Conservation (phyloP, 495 filamentous ascomycete genomes). For the Penicillium daleae region DNA sequence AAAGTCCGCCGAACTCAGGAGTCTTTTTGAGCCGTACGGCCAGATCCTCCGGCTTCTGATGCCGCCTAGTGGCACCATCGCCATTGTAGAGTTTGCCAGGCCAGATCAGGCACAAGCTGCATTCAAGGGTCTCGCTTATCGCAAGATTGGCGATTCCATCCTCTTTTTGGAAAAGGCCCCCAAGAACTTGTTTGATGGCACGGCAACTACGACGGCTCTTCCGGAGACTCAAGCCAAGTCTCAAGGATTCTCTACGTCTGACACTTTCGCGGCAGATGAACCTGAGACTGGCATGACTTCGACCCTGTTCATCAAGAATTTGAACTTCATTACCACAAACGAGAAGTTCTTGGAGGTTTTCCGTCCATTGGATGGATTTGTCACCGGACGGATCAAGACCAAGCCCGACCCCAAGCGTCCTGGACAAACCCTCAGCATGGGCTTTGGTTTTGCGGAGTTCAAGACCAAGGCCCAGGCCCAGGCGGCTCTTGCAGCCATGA, state of each 20-base stretch:
- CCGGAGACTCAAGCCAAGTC: constrained; percentile 45
- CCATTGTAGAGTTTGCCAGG: constrained; percentile 84
- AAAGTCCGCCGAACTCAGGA: constrained; percentile 56
- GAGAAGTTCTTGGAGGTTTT: constrained; percentile 73
- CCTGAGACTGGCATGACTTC: constrained; percentile 60
- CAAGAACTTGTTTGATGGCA: constrained; percentile 70
- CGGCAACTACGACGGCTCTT: constrained; percentile 30
- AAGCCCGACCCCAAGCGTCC: constrained; percentile 84
- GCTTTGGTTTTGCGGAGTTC: constrained; percentile 95
- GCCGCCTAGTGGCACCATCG: constrained; percentile 90
- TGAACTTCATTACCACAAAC: constrained; percentile 88
- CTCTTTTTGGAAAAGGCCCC: constrained; percentile 94
- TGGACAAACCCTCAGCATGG: constrained; percentile 87
- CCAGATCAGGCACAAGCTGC: constrained; percentile 78
- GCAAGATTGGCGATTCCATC: constrained; percentile 86
- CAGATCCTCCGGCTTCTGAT: constrained; percentile 77
- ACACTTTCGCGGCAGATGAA: constrained; percentile 58
- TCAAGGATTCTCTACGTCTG: constrained; percentile 57
- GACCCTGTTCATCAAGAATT: constrained; percentile 89
- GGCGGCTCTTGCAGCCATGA: constrained; percentile 79
- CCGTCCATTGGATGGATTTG: constrained; percentile 79
- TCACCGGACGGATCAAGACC: constrained; percentile 82
- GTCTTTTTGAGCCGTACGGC: constrained; percentile 59
- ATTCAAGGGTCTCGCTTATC: constrained; percentile 81
- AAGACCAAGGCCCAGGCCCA: constrained; percentile 73